Evolutionary conservation across 352 stramenopile species (phyloP), one percentile per base, ranked within the genome.

Genomic region (Pseudoperonospora humuli): DNA sequence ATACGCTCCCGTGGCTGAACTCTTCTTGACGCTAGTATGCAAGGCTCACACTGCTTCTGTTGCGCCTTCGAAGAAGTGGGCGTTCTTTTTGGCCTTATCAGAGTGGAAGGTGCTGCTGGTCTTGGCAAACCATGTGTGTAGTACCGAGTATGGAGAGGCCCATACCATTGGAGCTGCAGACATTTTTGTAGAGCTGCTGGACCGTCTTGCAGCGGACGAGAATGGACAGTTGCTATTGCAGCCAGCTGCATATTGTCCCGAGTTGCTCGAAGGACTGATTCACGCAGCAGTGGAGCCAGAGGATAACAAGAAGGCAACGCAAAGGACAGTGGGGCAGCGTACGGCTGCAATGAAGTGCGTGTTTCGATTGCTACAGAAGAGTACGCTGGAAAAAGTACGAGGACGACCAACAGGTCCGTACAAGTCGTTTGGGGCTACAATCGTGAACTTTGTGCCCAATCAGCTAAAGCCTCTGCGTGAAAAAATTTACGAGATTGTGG

Each of bases 71-170:
- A 88, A 84, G 37, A 95, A 95, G 49, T 95, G 84, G 83, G 61
- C 75, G 36, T 89, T 96, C 45, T 96, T 93, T 64, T 64, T 73
- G 24, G 62, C 75, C 5, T 47, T 96, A 21, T 67, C 84, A 20
- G 85, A 96, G 38, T 95, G 85, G 79, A 92, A 94, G 27, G 43
- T 96, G 45, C 60, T 96, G 49, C 56, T 95, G 10, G 67, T 91
- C 39, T 64, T 96, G 36, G 77, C 77, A 1, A 54, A 84, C 37
- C 84, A 90, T 46, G 78, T 95, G 27, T 87, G 71, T 53, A 76
- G 64, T 34, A 56, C 61, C 7, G 43, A 67, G 36, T 86, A 78
- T 50, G 59, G 57, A 32, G 77, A 92, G 50, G 50, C 43, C 7
- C 80, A 95, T 52, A 83, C 64, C 4, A 73, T 91, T 33, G 84